These are phyloP conservation scores for Parmales sp. DNA, from an alignment of 108 stramenopile species.

Conservation along the genomic window DNA sequence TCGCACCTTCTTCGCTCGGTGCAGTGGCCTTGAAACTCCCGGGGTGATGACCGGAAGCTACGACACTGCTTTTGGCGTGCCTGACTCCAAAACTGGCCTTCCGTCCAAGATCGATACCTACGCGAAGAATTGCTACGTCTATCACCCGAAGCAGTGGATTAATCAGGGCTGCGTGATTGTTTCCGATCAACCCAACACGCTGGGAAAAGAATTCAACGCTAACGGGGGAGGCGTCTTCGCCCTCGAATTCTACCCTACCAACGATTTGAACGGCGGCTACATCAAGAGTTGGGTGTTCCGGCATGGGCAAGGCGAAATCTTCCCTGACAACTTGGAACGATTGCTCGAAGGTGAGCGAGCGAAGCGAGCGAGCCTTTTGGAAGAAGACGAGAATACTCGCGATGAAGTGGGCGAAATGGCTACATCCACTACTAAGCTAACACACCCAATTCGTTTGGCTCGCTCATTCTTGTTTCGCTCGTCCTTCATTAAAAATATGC, in stretches of 20 bases:
- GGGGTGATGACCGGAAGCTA: not conserved
- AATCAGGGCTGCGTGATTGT: conserved; percentile 84
- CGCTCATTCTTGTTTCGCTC: too few species aligned
- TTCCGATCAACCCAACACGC: conserved; percentile 41
- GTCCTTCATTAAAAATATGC: too few species aligned
- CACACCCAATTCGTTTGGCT: too few species aligned
- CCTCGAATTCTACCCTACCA: conserved; percentile 76
- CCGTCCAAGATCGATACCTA: conserved; percentile 29
- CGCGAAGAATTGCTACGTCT: conserved; percentile 70
- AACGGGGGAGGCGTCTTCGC: conserved; percentile 76
- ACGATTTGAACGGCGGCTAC: too few species aligned
- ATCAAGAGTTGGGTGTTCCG: conserved; percentile 77
- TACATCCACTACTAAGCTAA: too few species aligned
- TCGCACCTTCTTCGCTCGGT: too few species aligned
- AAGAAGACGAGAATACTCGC: not conserved
- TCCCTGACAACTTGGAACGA: too few species aligned
- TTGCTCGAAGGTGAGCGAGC: too few species aligned
- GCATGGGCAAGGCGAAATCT: too few species aligned
- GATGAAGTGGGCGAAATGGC: not conserved
- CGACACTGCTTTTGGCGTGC: conserved; percentile 61
- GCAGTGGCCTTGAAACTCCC: not conserved
- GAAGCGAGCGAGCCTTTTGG: not conserved
- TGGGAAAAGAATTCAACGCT: conserved; percentile 66
- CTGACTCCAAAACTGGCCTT: conserved; percentile 49
- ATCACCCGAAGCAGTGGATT: conserved; percentile 84